These are phyloP conservation scores for Hypsizygus ulmarius DNA, from an alignment of 1,284 basidiomycete species.

Conservation along the genomic window DNA sequence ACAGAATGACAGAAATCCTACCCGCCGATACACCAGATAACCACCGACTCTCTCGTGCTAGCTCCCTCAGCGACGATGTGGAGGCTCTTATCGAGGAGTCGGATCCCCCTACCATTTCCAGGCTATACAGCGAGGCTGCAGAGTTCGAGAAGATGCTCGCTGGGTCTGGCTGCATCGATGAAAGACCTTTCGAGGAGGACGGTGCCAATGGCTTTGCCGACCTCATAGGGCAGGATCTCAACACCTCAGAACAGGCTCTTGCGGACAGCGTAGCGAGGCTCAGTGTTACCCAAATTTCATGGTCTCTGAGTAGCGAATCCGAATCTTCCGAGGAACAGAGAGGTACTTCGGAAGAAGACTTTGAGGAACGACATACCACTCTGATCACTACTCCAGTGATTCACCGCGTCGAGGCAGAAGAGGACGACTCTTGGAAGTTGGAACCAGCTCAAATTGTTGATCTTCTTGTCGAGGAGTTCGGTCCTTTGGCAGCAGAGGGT, in stretches of 20 bases:
- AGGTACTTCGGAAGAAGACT: neutral
- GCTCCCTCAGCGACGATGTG: conserved; percentile 18
- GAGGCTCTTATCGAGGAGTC: conserved; percentile 10
- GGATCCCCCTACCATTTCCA: conserved; percentile 25
- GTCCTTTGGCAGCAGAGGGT: conserved; percentile 37
- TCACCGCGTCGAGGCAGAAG: conserved; percentile 16
- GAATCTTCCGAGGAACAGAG: conserved; percentile 20
- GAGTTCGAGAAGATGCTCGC: conserved; percentile 36
- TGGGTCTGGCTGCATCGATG: conserved; percentile 24
- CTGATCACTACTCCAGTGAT: conserved; percentile 13
- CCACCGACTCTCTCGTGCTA: conserved; percentile 9
- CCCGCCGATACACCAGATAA: neutral
- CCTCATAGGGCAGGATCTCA: conserved; percentile 40
- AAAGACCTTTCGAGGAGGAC: conserved; percentile 14
- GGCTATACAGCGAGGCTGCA: conserved; percentile 37
- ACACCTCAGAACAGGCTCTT: conserved; percentile 30
- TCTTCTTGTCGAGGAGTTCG: conserved; percentile 48
- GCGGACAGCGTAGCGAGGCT: conserved; percentile 37
- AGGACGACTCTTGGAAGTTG: conserved; percentile 30
- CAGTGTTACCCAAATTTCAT: conserved; percentile 31
- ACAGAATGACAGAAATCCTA: neutral
- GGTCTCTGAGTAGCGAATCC: conserved; percentile 25
- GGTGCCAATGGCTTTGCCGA: conserved; percentile 35
- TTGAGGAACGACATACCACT: conserved; percentile 10
- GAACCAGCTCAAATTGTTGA: conserved; percentile 37